Evolutionary conservation across 2,329 filamentous ascomycete species (phyloP), one percentile per base, ranked within the genome.

Genomic region (Trichoderma simmonsii): DNA sequence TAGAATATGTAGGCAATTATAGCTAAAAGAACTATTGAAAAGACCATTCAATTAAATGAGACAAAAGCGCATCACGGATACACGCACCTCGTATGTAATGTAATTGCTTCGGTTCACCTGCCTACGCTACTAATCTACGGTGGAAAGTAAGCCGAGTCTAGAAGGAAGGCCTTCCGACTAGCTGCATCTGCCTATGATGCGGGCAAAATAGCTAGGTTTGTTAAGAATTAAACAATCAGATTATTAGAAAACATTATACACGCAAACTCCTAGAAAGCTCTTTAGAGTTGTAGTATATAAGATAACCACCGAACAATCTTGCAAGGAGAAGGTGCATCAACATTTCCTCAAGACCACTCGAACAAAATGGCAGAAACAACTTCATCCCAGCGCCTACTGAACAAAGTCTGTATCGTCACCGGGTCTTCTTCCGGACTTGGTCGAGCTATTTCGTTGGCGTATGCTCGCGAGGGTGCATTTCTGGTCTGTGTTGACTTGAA

Each of bases 361-460:
- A 36, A 4, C 21, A 26, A 21, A 51, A 70, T 70, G 67, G 30
- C 57, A 18, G 56, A 69, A n/a, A 7, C 26, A 14, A 12, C 12
- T 0, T 4, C 4, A 4, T 36, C 28, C 8, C 54, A 63, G 15
- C 70, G 70, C 3, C 59, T 73, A 4, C 14, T 65, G 34, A 65
- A 65, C 15, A 73, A 61, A 24, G 62, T 71, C 7, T 71, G 69
- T 28, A 81, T 86, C 28, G 78, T 86, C 6, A 86, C 85, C 0
- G 85, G 85, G 12, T 78, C 82, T 2, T 85, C 84, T 0, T 85
- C 84, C 0, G 85, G 85, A 2, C 76, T 86, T 0, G 84, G 85
- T 1, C 80, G 85, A 4, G 82, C 84, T 1, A 86, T 87, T n/a
- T 77, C 84, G 0, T 73, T 84, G 2, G 80, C 78, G 2, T 85